Conservation (phyloP, 2,329 filamentous ascomycete genomes). For the Ascocoryne sarcoides region DNA sequence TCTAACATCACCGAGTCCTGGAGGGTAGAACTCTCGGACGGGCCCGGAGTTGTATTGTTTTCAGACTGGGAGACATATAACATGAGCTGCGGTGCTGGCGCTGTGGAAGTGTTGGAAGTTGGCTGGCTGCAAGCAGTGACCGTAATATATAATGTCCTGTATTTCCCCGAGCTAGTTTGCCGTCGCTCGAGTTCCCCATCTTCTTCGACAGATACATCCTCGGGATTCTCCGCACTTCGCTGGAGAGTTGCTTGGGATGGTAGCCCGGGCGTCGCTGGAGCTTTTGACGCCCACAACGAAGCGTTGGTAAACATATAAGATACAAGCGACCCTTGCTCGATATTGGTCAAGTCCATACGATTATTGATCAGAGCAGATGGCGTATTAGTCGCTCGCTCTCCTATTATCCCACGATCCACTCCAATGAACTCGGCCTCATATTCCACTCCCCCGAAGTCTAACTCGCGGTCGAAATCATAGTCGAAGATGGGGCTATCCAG, state of each 20-base stretch:
- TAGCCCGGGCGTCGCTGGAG: conserved; percentile 29
- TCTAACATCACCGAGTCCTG: conserved; percentile 19
- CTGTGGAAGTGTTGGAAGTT: conserved; percentile 14
- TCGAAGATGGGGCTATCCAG: conserved; percentile 28
- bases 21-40: conserved; percentile 25
- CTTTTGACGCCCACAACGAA: conserved; percentile 40
- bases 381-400: conserved; percentile 44
- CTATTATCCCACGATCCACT: conserved; percentile 55
- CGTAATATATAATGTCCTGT: conserved; percentile 58
- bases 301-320: conserved; percentile 55
- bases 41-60: conserved; percentile 58
- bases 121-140: conserved; percentile 83
- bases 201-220: conserved; percentile 3
- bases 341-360: conserved; percentile 46
- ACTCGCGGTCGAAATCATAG: conserved; percentile 24
- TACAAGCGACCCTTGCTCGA: conserved; percentile 52
- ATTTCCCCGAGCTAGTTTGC: conserved; percentile 10
- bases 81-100: conserved; percentile 60
- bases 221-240: conserved; percentile 11
- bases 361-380: conserved; percentile 55
- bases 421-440: conserved; percentile 55
- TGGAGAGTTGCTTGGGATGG: conserved; percentile 24
- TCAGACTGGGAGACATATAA: conserved; percentile 65
- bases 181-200: conserved; percentile 7
- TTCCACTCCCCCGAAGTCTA: conserved; percentile 27